A percentile compares a stretch with the other conserved stretches of the same genome.
phyloP scores from a whole-genome alignment of 768 basidiomycete genomes.

The Pleurotus platypus region DNA sequence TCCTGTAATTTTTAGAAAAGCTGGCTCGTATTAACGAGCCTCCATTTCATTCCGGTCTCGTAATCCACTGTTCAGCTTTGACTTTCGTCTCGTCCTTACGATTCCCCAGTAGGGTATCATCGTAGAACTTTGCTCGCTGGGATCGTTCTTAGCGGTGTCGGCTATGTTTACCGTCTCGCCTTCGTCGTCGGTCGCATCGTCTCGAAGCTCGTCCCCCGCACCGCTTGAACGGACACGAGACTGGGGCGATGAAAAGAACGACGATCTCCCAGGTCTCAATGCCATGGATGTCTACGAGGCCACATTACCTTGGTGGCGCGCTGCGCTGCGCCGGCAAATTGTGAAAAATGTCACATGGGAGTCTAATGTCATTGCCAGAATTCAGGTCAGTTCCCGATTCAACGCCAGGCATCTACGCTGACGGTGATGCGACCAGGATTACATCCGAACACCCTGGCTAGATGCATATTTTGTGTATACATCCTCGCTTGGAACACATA shows the following conservation, averaged over 20 bases:
- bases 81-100: no score
- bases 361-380: conserved; percentile 53
- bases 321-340: conserved; percentile 50
- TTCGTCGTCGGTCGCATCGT: not conserved
- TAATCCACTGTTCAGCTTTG: no score
- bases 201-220: not conserved
- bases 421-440: conserved; percentile 29
- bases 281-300: conserved; percentile 55
- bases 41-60: no score
- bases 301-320: conserved; percentile 64
- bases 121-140: no score
- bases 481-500: conserved; percentile 78
- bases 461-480: conserved; percentile 85
- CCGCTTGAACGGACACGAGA: not conserved
- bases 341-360: conserved; percentile 55
- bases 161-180: not conserved
- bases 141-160: no score
- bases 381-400: conserved; percentile 52
- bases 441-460: conserved; percentile 60
- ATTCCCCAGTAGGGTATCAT: no score
- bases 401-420: not conserved
- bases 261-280: conserved; percentile 2
- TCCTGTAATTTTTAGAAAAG: no score
- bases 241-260: not conserved
- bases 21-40: no score